Evolutionary conservation across 192 early-diverging fungal genomes (phyloP), one percentile per base, ranked within the genome.

Genomic region (Oehlia diaphana): DNA sequence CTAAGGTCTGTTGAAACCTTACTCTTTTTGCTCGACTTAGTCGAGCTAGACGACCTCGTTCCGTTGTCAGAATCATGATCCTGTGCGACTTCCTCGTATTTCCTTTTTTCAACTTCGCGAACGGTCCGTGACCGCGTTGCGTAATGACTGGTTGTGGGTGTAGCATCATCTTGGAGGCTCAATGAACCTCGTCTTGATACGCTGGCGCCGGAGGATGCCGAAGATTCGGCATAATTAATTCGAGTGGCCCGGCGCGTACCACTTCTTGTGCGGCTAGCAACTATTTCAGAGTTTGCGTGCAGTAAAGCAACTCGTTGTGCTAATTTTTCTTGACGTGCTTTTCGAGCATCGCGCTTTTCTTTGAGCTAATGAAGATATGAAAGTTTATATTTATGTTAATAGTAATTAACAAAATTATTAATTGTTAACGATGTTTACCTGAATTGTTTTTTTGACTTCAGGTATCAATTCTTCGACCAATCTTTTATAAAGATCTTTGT

Each of bases 251-350:
- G 64, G 10, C 75, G 64, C 49, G 75, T 53, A 7, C 75, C 75
- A 42, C 75, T 77, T 9, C 75, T 33, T 16, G 75, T 77, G n/a
- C 75, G 62, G 21, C 58, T 77, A 16, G 42, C 35, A 47, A 63
- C n/a, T 16, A 77, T 42, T 23, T 61, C 63, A 2, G 63, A 37
- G 26, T 77, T 77, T 66, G 75, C 75, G n/a, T 66, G 75, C 23
- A 66, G 6, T 4, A 66, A 12, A 13, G 75, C 75, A n/a, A 77
- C 26, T 26, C 63, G 23, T 66, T 77, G 75, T 39, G 75, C 75
- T 2, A 47, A 61, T 33, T 63, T 61, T 66, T 77, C 75, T 66
- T 77, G 62, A 50, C 71, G 71, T 50, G 44, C 23, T 14, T 47
- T 77, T 66, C 50, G 26, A 1, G 63, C 63, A 21, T 47, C 23